A percentile compares a stretch with the other conserved stretches of the same genome.
Evolutionary conservation across 176 grass and related monocot species (phyloP).

Genomic region (Echinochloa phyllopogon): DNA sequence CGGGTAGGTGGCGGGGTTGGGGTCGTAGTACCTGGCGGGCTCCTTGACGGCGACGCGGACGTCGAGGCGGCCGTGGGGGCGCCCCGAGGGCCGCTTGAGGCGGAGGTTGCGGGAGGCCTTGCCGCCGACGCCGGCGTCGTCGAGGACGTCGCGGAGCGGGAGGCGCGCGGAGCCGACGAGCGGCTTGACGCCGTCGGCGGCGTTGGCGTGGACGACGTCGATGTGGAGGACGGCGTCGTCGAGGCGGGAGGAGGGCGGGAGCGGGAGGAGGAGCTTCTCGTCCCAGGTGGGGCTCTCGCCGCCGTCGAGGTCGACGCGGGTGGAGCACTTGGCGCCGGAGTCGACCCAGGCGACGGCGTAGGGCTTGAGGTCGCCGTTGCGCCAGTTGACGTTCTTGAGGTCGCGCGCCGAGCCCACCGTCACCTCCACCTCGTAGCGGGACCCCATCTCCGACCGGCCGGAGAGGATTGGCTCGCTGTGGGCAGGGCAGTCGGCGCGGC

Average conservation of each 20-base stretch:
- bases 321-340: constrained; percentile 50
- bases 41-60: constrained; percentile 62
- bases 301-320: constrained; percentile 61
- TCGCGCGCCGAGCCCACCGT: constrained; percentile 60
- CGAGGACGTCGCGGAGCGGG: constrained; percentile 69
- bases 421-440: constrained; percentile 67
- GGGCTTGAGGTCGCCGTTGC: constrained; percentile 60
- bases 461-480: background rate
- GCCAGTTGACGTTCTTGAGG: constrained; percentile 87
- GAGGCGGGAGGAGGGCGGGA: constrained; percentile 38
- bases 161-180: constrained; percentile 74
- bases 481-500: too few species aligned
- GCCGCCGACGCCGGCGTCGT: constrained; percentile 59
- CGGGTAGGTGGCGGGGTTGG: constrained; percentile 23
- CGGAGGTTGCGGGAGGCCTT: constrained; percentile 49
- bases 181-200: constrained; percentile 64
- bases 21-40: constrained; percentile 49
- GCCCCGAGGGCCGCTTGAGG: constrained; percentile 73
- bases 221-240: constrained; percentile 66
- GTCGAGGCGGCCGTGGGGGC: constrained; percentile 73
- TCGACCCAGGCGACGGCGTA: constrained; percentile 69
- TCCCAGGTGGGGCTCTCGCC: constrained; percentile 66
- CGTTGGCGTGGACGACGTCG: constrained; percentile 81
- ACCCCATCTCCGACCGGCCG: constrained; percentile 37
- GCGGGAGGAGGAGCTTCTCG: constrained; percentile 62